Conservation (phyloP, 2,329 filamentous ascomycete genomes). For the Aspergillus oerlinghausenensis region DNA sequence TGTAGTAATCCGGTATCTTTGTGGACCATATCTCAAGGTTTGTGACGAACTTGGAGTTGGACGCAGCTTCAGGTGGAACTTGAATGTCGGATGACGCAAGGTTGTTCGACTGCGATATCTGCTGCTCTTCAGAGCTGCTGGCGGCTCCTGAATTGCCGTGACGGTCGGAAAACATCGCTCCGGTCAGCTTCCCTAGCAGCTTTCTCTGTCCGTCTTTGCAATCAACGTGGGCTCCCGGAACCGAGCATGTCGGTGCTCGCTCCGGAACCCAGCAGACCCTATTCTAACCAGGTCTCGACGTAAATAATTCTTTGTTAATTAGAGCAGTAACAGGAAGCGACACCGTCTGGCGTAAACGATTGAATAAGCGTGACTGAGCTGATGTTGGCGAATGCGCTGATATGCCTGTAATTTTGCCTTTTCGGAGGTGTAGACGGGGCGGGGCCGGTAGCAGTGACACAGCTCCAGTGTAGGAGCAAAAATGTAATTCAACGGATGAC, state of each 20-base stretch:
- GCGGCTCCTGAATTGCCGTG: constrained; percentile 34
- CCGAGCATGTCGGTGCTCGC: constrained; percentile 39
- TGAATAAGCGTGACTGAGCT: constrained; percentile 12
- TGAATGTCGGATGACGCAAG: constrained; percentile 21
- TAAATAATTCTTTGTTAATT: constrained; percentile 2
- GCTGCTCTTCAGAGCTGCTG: constrained; percentile 27
- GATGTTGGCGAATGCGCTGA: constrained; percentile 24
- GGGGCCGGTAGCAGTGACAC: constrained; percentile 20
- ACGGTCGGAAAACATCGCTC: constrained; percentile 44
- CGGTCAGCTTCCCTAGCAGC: constrained; percentile 32
- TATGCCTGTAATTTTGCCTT: constrained; percentile 25
- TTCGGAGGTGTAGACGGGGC: constrained; percentile 27
- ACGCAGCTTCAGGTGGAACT: constrained; percentile 24
- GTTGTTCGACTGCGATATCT: constrained; percentile 19
- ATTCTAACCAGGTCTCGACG: constrained; percentile 10
- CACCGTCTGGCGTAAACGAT: neutral
- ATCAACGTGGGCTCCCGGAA: constrained; percentile 40
- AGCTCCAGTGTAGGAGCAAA: constrained; percentile 25
- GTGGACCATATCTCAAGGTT: constrained; percentile 41
- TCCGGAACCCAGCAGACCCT: constrained; percentile 33
- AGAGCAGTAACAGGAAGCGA: neutral
- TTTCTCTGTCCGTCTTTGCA: constrained; percentile 33
- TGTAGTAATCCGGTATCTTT: constrained; percentile 50
- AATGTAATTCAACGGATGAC: constrained; percentile 18
- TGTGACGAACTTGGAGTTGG: constrained; percentile 27